These are phyloP conservation scores for Aspergillus baeticus DNA, from an alignment of 495 filamentous ascomycete genomes.

Conservation along the genomic window DNA sequence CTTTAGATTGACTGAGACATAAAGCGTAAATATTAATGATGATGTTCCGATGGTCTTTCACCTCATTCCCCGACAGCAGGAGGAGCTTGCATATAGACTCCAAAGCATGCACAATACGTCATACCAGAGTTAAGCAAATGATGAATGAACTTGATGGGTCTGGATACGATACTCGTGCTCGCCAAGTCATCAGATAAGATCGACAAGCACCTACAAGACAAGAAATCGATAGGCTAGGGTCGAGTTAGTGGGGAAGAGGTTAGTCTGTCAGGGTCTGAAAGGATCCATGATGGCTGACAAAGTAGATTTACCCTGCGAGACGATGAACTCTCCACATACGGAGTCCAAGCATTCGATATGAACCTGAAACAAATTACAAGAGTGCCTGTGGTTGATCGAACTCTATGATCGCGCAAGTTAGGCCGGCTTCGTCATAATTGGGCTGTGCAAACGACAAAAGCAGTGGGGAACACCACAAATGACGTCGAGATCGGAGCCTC, in stretches of 20 bases:
- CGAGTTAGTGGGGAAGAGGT: not conserved
- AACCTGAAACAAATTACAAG: no score
- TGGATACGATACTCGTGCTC: constrained; percentile 2
- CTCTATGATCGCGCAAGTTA: not conserved
- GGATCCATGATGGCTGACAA: not conserved
- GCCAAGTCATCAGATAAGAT: constrained; percentile 18
- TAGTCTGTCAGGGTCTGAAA: constrained; percentile 1
- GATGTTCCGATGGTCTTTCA: no score
- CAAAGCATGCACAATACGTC: no score
- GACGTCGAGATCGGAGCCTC: constrained; percentile 17
- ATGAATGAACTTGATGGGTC: no score
- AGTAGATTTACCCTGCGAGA: not conserved
- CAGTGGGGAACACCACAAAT: not conserved
- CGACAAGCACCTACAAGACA: not conserved
- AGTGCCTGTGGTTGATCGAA: not conserved
- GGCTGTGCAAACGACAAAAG: constrained; percentile 2
- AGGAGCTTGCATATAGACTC: no score
- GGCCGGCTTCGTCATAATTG: constrained; percentile 3
- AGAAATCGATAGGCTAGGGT: not conserved
- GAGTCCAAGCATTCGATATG: no score
- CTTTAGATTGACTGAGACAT: no score
- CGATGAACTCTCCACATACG: no score
- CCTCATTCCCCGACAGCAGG: no score
- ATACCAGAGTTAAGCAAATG: no score
- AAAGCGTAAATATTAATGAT: no score